These are phyloP conservation scores for Ustilago vetiveriae DNA, from an alignment of 1,284 basidiomycete genomes.

Conservation along the genomic window DNA sequence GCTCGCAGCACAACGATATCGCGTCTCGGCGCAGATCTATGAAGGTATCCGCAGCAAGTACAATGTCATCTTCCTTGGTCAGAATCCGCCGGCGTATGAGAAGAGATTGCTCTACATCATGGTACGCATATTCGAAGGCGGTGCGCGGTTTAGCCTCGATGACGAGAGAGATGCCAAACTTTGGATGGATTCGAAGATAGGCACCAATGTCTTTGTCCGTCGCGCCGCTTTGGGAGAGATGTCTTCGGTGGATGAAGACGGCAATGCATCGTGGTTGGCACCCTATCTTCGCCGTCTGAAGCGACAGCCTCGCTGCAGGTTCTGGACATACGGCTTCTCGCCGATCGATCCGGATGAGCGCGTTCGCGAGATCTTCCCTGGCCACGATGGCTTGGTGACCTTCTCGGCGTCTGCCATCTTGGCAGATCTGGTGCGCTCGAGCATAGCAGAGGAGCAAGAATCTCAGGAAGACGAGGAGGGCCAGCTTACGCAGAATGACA, in stretches of 20 bases:
- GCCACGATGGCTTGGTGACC: conserved; percentile 22
- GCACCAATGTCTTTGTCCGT: conserved; percentile 31
- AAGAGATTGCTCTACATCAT: conserved; percentile 22
- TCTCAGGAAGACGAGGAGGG: conserved; percentile 27
- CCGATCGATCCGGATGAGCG: conserved; percentile 32
- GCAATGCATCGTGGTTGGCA: conserved; percentile 6
- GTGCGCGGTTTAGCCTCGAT: conserved; percentile 9
- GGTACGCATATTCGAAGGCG: conserved; percentile 39
- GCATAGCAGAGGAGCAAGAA: conserved; percentile 8
- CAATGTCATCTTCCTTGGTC: conserved; percentile 37
- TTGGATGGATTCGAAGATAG: conserved; percentile 10
- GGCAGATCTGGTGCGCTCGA: conserved; percentile 22
- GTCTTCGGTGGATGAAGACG: background rate
- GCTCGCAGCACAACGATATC: conserved; percentile 24
- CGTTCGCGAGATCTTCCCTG: conserved; percentile 32
- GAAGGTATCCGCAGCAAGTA: conserved; percentile 29
- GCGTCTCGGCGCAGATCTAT: conserved; percentile 12
- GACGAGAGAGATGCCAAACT: conserved; percentile 22
- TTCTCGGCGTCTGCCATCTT: conserved; percentile 36
- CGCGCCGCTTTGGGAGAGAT: conserved; percentile 20
- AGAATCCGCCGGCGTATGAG: conserved; percentile 22
- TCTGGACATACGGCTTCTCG: conserved; percentile 38
- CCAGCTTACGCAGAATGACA: conserved; percentile 25
- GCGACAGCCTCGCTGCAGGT: conserved; percentile 22
- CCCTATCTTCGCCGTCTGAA: conserved; percentile 34